Conservation (phyloP, 345 rosid species). For the Aethionema arabicum region DNA sequence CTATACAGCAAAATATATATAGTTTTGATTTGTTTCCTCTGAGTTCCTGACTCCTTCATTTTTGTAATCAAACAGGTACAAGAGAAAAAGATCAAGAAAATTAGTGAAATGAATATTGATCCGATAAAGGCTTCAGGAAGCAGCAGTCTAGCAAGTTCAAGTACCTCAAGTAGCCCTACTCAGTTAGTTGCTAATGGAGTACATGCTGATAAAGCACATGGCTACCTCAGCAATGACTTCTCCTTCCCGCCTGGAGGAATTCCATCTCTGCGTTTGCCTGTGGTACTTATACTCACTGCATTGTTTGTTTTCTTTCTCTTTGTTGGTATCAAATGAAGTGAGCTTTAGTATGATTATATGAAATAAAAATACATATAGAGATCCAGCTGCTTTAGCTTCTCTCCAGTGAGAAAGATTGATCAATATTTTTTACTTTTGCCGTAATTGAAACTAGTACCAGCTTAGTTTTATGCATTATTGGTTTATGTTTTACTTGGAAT, state of each 20-base stretch:
- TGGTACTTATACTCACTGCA: slow-evolving; percentile 70
- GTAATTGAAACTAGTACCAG: slow-evolving; percentile 15
- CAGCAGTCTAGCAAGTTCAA: slow-evolving; percentile 47
- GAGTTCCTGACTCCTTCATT: background rate
- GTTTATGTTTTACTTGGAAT: background rate
- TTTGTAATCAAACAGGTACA: slow-evolving; percentile 59
- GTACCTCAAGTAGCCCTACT: slow-evolving; percentile 41
- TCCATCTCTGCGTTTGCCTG: slow-evolving; percentile 72
- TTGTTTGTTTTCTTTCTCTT: slow-evolving; percentile 7
- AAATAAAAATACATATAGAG: slow-evolving; percentile 13
- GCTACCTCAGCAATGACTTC: slow-evolving; percentile 46
- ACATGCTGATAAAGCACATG: slow-evolving; percentile 39
- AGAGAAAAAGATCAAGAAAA: slow-evolving; percentile 91
- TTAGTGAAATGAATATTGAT: slow-evolving; percentile 73
- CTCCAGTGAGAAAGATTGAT: slow-evolving; percentile 3
- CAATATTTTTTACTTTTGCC: background rate
- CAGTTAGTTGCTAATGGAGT: slow-evolving; percentile 56
- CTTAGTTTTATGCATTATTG: background rate
- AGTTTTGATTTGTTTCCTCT: slow-evolving; percentile 13
- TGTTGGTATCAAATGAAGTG: slow-evolving; percentile 13
- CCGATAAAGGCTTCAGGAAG: slow-evolving; percentile 49
- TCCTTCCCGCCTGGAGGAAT: slow-evolving; percentile 62
- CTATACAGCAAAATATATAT: background rate
- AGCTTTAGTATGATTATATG: slow-evolving; percentile 24
- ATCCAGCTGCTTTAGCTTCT: slow-evolving; percentile 6